phyloP scores from a whole-genome alignment of 805 yeast genomes.

The Yamadazyma phyllophila region DNA sequence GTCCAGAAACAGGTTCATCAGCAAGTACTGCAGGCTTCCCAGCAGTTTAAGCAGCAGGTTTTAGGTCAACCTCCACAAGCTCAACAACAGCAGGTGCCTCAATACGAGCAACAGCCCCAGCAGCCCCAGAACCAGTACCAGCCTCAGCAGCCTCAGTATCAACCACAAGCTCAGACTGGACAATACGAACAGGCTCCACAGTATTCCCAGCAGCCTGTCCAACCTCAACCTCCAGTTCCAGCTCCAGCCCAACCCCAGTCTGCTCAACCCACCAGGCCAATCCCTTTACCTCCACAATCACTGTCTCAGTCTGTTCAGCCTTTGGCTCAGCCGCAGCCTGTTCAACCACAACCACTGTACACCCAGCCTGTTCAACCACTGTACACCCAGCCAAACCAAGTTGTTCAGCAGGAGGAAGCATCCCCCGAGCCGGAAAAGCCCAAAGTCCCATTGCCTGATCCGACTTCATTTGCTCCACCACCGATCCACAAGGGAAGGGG shows the following conservation, averaged over 20 bases:
- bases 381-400: slow-evolving; percentile 5
- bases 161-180: neutral
- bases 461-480: slow-evolving; percentile 40
- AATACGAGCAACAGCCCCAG: slow-evolving; percentile 7
- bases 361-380: slow-evolving; percentile 7
- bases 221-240: slow-evolving; percentile 9
- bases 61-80: neutral
- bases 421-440: slow-evolving; percentile 11
- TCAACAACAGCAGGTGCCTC: neutral
- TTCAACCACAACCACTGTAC: slow-evolving; percentile 5
- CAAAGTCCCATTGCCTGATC: slow-evolving; percentile 31
- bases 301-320: slow-evolving; percentile 1
- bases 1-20: slow-evolving; percentile 2
- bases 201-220: slow-evolving; percentile 12
- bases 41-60: neutral
- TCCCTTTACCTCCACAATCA: slow-evolving; percentile 6
- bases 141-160: neutral
- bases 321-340: slow-evolving; percentile 1
- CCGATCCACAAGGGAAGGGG: slow-evolving; percentile 35
- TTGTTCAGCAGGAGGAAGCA: neutral
- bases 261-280: slow-evolving; percentile 11
- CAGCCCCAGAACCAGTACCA: slow-evolving; percentile 4
- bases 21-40: neutral
- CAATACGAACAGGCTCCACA: too few species aligned
- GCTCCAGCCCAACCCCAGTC: slow-evolving; percentile 5